Percentiles rank a stretch among this genome's conserved stretches.
These are phyloP conservation scores for Trichophyton rubrum DNA, from an alignment of 2,329 filamentous ascomycete genomes.

Conservation along the genomic window DNA sequence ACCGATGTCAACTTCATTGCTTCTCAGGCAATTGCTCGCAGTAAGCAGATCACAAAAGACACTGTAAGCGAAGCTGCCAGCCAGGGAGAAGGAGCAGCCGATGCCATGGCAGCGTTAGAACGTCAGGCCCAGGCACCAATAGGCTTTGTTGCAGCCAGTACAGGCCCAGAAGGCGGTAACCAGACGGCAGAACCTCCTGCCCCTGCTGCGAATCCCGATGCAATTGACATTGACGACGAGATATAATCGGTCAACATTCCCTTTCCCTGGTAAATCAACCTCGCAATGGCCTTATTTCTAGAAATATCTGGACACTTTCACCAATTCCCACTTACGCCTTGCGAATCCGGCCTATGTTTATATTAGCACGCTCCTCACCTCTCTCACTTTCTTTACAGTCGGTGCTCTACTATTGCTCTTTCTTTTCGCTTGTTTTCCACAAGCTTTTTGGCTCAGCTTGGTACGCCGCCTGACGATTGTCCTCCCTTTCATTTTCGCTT, in stretches of 20 bases:
- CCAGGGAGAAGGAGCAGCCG: constrained; percentile 41
- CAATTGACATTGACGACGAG: constrained; percentile 64
- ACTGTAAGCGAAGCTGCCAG: constrained; percentile 28
- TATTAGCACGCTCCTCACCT: neutral
- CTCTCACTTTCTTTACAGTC: neutral
- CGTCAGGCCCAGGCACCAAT: constrained; percentile 75
- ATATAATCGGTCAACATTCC: neutral
- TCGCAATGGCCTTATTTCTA: neutral
- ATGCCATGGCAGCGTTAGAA: constrained; percentile 84
- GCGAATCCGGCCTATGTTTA: neutral
- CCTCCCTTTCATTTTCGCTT: neutral
- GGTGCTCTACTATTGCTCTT: neutral
- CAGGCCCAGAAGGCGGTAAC: constrained; percentile 54
- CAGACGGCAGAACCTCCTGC: constrained; percentile 25
- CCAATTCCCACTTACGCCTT: neutral
- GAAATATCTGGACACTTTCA: neutral
- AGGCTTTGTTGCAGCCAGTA: constrained; percentile 82
- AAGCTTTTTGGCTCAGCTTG: neutral
- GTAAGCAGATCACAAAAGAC: constrained; percentile 44
- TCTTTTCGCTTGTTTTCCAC: neutral
- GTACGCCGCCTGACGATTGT: neutral
- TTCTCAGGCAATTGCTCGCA: constrained; percentile 78
- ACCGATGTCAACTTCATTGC: constrained; percentile 98
- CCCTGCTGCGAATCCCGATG: constrained; percentile 62
- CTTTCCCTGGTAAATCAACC: neutral